Evolutionary conservation across 2,329 filamentous ascomycete species (phyloP).

Genomic region (Zymoseptoria passerinii): DNA sequence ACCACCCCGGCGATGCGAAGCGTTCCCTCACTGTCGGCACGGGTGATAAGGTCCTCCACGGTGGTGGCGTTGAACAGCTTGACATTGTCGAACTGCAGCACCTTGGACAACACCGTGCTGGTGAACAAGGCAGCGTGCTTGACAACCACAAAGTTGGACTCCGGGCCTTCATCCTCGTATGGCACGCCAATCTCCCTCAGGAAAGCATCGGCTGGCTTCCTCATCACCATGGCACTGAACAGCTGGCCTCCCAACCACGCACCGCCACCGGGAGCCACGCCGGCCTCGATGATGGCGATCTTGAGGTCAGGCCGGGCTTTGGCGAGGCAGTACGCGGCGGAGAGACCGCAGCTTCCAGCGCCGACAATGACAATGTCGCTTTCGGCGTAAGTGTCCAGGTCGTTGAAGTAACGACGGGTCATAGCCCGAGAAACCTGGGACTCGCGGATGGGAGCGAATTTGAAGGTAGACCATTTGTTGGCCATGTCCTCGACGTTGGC

Average conservation of each 20-base stretch:
- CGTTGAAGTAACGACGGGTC: slow-evolving; percentile 85
- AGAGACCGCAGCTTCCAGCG: slow-evolving; percentile 80
- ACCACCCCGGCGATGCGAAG: slow-evolving; percentile 80
- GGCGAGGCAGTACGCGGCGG: slow-evolving; percentile 74
- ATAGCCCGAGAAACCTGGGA: slow-evolving; percentile 84
- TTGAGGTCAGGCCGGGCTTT: slow-evolving; percentile 80
- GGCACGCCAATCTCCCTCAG: slow-evolving; percentile 71
- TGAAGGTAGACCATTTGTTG: slow-evolving; percentile 72
- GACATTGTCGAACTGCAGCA: slow-evolving; percentile 77
- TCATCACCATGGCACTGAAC: slow-evolving; percentile 92
- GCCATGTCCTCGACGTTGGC: slow-evolving; percentile 57
- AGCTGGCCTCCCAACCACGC: slow-evolving; percentile 92
- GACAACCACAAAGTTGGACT: slow-evolving; percentile 69
- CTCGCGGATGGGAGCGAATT: slow-evolving; percentile 81
- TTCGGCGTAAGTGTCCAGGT: slow-evolving; percentile 83
- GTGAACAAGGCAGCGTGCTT: slow-evolving; percentile 93
- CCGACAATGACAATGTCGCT: slow-evolving; percentile 91
- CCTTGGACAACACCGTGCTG: slow-evolving; percentile 73
- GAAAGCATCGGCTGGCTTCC: slow-evolving; percentile 83
- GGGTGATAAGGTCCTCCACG: slow-evolving; percentile 88
- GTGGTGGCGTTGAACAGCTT: slow-evolving; percentile 95
- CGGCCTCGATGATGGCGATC: slow-evolving; percentile 84
- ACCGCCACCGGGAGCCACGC: slow-evolving; percentile 77
- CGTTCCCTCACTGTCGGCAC: slow-evolving; percentile 45
- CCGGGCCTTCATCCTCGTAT: slow-evolving; percentile 70